These are phyloP conservation scores for Coriolopsis trogii DNA, from an alignment of 1,284 basidiomycete species.

Conservation along the genomic window DNA sequence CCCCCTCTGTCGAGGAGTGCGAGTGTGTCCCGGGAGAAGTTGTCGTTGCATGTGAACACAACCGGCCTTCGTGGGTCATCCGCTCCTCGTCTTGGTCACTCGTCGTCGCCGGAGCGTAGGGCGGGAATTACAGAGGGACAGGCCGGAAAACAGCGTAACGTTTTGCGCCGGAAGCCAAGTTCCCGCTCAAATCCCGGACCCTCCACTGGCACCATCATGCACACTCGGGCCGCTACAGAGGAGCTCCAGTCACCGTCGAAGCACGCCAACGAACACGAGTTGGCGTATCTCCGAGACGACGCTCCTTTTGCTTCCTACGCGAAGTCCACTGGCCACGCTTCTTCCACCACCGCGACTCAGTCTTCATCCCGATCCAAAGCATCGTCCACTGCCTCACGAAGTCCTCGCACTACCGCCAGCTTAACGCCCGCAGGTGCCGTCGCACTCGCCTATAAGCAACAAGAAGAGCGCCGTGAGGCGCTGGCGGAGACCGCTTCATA, in stretches of 20 bases:
- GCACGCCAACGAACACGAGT: not conserved
- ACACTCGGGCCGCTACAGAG: constrained; percentile 15
- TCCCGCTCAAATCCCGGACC: constrained; percentile 34
- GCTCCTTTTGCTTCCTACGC: not conserved
- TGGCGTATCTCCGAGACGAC: constrained; percentile 1
- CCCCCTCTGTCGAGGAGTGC: constrained; percentile 10
- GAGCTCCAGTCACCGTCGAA: constrained; percentile 7
- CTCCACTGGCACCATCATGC: constrained; percentile 14
- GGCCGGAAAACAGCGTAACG: constrained; percentile 38
- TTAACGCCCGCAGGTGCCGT: constrained; percentile 63
- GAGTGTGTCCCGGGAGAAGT: constrained; percentile 13
- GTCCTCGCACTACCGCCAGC: constrained; percentile 20
- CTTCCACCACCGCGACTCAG: constrained; percentile 5
- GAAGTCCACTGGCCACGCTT: not conserved
- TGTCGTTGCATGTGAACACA: constrained; percentile 15
- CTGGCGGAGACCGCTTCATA: constrained; percentile 30
- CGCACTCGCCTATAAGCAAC: constrained; percentile 59
- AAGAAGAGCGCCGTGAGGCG: constrained; percentile 41
- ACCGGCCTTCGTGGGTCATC: constrained; percentile 6
- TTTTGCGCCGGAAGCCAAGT: constrained; percentile 48
- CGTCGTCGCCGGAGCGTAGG: constrained; percentile 9
- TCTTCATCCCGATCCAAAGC: constrained; percentile 14
- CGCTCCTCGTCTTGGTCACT: constrained; percentile 1
- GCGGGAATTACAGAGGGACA: constrained; percentile 10
- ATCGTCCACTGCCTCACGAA: not conserved